These are phyloP conservation scores for Suillus discolor DNA, from an alignment of 768 basidiomycete species.

Conservation along the genomic window DNA sequence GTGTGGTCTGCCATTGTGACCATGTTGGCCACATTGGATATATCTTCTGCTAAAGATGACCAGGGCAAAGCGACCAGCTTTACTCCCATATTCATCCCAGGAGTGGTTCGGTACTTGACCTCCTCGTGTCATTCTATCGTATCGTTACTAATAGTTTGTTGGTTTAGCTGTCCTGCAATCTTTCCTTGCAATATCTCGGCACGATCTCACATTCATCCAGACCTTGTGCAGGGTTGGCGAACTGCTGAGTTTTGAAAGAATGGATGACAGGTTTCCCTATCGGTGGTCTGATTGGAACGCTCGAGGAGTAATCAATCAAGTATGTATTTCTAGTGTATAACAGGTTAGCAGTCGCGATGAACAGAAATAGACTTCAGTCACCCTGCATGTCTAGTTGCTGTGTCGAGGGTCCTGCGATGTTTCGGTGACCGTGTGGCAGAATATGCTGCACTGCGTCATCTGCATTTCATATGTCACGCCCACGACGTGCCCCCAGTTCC, in stretches of 20 bases:
- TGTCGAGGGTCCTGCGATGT: too few species aligned
- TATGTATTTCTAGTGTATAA: background rate
- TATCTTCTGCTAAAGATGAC: slow-evolving; percentile 6
- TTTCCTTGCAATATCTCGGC: slow-evolving; percentile 3
- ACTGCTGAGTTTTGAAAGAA: background rate
- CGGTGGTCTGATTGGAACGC: background rate
- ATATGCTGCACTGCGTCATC: background rate
- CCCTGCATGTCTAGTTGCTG: background rate
- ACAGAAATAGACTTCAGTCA: background rate
- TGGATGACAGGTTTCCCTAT: background rate
- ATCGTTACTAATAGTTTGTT: background rate
- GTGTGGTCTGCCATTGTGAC: slow-evolving; percentile 22
- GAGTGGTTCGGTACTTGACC: background rate
- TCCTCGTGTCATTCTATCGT: background rate
- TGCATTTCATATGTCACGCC: background rate
- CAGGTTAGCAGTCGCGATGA: background rate
- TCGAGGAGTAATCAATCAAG: background rate
- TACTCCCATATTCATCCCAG: slow-evolving; percentile 1
- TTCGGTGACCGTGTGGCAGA: background rate
- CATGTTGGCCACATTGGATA: slow-evolving; percentile 17
- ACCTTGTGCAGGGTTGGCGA: background rate
- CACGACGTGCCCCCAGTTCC: background rate
- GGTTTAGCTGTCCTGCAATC: background rate
- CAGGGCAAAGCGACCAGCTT: slow-evolving; percentile 8
- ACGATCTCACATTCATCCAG: background rate